A percentile compares a stretch with the other conserved stretches of the same genome.
Evolutionary conservation across 164 flowering plant genomes (phyloP).

Genomic region (Amborella trichopoda): DNA sequence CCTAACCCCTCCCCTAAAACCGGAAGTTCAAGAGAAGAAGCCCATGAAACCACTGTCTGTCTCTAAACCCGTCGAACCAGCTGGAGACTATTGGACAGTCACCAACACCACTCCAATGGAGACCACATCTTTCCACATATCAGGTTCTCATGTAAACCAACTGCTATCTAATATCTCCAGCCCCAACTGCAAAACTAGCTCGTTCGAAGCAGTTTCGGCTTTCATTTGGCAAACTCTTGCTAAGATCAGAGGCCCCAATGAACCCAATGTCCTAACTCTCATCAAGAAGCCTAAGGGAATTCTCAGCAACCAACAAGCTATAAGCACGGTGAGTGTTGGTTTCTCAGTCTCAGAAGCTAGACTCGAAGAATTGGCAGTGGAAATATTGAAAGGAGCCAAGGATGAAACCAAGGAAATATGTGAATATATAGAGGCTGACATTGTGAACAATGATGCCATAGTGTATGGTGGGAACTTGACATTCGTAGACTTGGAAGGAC

Average conservation of each 20-base stretch:
- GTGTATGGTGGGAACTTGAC: slow-evolving; percentile 63
- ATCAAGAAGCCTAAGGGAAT: slow-evolving; percentile 11
- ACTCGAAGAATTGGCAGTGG: slow-evolving; percentile 20
- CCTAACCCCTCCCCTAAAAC: neutral
- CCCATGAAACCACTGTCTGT: slow-evolving; percentile 5
- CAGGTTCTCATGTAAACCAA: slow-evolving; percentile 19
- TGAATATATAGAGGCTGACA: slow-evolving; percentile 19
- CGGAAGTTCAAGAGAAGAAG: neutral
- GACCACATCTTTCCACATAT: slow-evolving; percentile 27
- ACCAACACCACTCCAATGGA: slow-evolving; percentile 25
- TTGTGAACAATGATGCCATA: slow-evolving; percentile 28
- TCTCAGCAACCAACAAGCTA: slow-evolving; percentile 21
- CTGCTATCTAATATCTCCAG: slow-evolving; percentile 12
- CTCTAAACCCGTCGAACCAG: slow-evolving; percentile 26
- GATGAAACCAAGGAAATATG: slow-evolving; percentile 26
- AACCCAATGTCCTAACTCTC: slow-evolving; percentile 28
- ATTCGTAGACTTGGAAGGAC: slow-evolving; percentile 47
- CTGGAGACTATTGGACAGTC: slow-evolving; percentile 40
- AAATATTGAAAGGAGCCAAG: slow-evolving; percentile 16
- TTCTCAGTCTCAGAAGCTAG: slow-evolving; percentile 14
- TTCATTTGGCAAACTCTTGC: slow-evolving; percentile 57
- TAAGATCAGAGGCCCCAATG: slow-evolving; percentile 19
- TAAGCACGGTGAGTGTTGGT: slow-evolving; percentile 34
- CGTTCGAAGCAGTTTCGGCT: slow-evolving; percentile 43
- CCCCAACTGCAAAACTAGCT: slow-evolving; percentile 6